Evolutionary conservation across 78 protist species (phyloP), one percentile per base, ranked within the genome.

Genomic region (Monosiga brevicollis): DNA sequence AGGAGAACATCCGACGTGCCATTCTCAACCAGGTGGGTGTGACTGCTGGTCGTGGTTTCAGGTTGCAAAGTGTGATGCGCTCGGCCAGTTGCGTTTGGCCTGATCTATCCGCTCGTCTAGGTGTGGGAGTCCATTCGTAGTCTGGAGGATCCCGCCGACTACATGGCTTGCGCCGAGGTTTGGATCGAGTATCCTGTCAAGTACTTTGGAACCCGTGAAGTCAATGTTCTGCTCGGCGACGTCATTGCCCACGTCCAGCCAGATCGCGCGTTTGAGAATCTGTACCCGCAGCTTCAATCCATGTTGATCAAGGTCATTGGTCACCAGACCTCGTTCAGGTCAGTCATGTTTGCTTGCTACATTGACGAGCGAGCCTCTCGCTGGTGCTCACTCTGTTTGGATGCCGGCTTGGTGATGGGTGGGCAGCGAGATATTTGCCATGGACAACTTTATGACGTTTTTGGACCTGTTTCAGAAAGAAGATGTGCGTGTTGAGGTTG

Each of bases 121-220:
- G 1, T 84, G 34, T 92, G 95, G 95, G 86, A 88, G 78, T 90
- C 85, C 25, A 88, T 91, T 24, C 39, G 78, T 29, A 40, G 78
- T 39, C 79, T 90, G 77, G 87, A 80, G 72, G 82, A 90, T 34
- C 86, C 90, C 22, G 83, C 76, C 36, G 90, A 85, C 49, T 92
- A 86, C 73, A 81, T 92, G 35, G 32, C 73, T 10, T 87, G 91
- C 26, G 91, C 95, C 35, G 93, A 90, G 42, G 91, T 89, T 29
- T 92, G 83, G 43, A 92, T 92, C 42, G 95, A 91, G 83, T 89
- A 87, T 55, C 88, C 90, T 38, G 82, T 87, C 83, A 92, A 89
- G 84, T 89, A 92, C 84, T 90, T 91, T 73, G 11, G 86, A n/a
- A 85, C 90, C 43, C n/a, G 85, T 36, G 87, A 91, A 55, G 75